Evolutionary conservation across 352 stramenopile genomes (phyloP).

Genomic region (Pythium brassicae): DNA sequence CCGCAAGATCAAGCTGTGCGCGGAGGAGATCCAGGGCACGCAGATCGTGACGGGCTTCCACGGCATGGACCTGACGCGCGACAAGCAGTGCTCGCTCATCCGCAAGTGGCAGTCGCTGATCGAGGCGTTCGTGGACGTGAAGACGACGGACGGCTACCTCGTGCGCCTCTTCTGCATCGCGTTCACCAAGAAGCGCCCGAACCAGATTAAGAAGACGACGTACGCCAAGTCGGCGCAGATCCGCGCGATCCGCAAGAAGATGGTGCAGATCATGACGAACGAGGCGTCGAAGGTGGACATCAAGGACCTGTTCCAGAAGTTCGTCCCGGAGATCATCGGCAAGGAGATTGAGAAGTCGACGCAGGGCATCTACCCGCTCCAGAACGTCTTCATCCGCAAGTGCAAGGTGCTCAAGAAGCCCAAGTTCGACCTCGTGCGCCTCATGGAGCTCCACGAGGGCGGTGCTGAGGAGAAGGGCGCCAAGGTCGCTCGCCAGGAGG

Average conservation of each 20-base stretch:
- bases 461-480: constrained; percentile 90
- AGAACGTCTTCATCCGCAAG: constrained; percentile 99
- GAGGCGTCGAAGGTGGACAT: constrained; percentile 98
- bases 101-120: constrained; percentile 99
- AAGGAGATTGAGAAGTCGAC: constrained; percentile 98
- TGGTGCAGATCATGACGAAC: constrained; percentile 98
- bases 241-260: constrained; percentile 97
- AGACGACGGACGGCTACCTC: constrained; percentile 99
- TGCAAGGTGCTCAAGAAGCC: constrained; percentile 99
- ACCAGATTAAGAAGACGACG: constrained; percentile 99
- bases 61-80: constrained; percentile 94
- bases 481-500: constrained; percentile 84
- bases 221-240: constrained; percentile 98
- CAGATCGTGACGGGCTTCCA: constrained; percentile 87
- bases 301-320: constrained; percentile 99
- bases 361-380: constrained; percentile 98
- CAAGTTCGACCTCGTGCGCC: constrained; percentile 99
- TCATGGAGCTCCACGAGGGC: constrained; percentile 99
- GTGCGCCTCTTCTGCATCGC: constrained; percentile 99
- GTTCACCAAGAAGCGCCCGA: constrained; percentile 99
- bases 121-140: constrained; percentile 98
- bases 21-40: constrained; percentile 96
- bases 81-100: constrained; percentile 99
- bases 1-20: constrained; percentile 98
- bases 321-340: constrained; percentile 97